A percentile compares a stretch with the other conserved stretches of the same genome.
phyloP scores from a whole-genome alignment of 805 yeast species.

The Wickerhamomyces pijperi region DNA sequence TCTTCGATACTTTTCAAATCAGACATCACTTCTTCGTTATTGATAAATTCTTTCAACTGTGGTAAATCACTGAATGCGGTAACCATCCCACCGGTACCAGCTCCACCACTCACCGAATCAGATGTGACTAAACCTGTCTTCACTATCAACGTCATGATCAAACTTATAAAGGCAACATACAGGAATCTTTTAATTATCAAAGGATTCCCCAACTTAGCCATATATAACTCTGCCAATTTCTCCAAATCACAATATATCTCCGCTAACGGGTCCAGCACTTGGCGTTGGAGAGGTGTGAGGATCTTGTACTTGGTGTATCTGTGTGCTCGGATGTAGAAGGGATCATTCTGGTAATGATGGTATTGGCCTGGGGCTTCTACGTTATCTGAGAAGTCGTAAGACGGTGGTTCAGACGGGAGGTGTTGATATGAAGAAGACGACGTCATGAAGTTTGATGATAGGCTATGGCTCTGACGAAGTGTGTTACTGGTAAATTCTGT shows the following conservation, averaged over 20 bases:
- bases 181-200: constrained; percentile 67
- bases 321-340: not conserved
- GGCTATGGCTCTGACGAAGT: no score
- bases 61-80: constrained; percentile 51
- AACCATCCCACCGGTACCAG: constrained; percentile 20
- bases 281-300: constrained; percentile 5
- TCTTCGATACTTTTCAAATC: constrained; percentile 29
- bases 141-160: constrained; percentile 44
- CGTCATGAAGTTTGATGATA: no score
- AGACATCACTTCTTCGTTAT: constrained; percentile 26
- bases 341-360: not conserved
- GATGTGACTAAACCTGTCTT: constrained; percentile 43
- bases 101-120: constrained; percentile 28
- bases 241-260: constrained; percentile 22
- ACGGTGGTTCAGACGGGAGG: not conserved
- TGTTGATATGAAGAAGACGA: not conserved
- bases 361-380: not conserved
- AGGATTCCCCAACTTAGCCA: constrained; percentile 75
- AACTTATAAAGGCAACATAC: constrained; percentile 57
- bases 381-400: not conserved
- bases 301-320: constrained; percentile 1
- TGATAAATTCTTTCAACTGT: constrained; percentile 37
- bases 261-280: constrained; percentile 38
- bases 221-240: constrained; percentile 39
- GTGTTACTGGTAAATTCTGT: no score